Base-by-base conservation (phyloP, 2,329 filamentous ascomycete genomes). In the Aspergillus amoenus region DNA sequence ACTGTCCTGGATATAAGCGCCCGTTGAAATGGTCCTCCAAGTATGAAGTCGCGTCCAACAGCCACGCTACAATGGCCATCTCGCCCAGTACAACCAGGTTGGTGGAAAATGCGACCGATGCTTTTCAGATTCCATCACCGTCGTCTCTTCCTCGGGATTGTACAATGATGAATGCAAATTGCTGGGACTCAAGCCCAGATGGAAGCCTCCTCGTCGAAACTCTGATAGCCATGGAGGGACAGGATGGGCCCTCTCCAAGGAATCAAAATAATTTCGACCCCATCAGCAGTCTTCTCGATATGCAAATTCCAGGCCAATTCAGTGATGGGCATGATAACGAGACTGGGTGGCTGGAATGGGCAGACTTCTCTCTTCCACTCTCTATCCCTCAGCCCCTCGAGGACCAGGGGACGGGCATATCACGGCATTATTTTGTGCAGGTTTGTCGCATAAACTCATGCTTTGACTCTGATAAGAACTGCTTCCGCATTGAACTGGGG, bases 1-100 rank as follows among this genome's bases (percentile, higher is more conserved):
- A 55, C 6, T 58, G 52, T 15, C 56, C 56, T 1, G 56, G 56
- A 9, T 58, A 58, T 34, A 51, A 46, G 32, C 52, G 37, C 1
- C 56, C 56, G 11, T 24, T 58, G 9, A 55, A 52, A 27, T 55
- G 56, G 56, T 58, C 56, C 4, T 55, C 56, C n/a, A 58, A 58
- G 27, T 58, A 58, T 18, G 56, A 58, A 32, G 13, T 58, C 13
- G 30, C 22, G 24, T 12, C 43, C 49, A 8, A 15, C 3, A 15
- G 17, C 15, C 3, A 47, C 24, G 1, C 27, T 30, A 4, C 8
- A 30, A 30, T 9, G 27, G 27, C 9, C 27, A 30, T 1, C 27
- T 30, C 27, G 27, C 27, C 9, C 27, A 30, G 9, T 30, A 9
- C 3, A 30, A 30, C 8, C 27, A 30, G 9, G 8, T 30, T 11